These are phyloP conservation scores for Potentilla sterilis DNA, from an alignment of 306 rosid species.

Conservation along the genomic window DNA sequence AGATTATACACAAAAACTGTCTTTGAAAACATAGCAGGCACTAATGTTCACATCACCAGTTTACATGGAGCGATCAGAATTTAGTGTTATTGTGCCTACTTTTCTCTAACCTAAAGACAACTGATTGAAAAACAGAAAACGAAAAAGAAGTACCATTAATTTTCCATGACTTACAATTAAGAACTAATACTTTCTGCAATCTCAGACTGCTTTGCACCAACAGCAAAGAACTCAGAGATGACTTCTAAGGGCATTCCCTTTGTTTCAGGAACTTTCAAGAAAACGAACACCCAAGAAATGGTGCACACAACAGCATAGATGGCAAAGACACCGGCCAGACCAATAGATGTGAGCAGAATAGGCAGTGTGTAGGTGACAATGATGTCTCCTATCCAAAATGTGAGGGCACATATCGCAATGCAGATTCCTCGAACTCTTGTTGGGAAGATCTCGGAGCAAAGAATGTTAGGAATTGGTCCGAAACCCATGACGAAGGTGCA, in stretches of 20 bases:
- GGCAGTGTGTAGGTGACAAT: constrained; percentile 41
- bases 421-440: constrained; percentile 44
- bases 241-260: constrained; percentile 48
- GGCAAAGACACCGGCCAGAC: constrained; percentile 38
- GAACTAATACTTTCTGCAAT: constrained; percentile 14
- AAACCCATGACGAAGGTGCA: constrained; percentile 45
- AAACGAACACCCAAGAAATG: constrained; percentile 40
- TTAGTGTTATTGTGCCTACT: constrained; percentile 11
- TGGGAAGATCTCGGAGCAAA: constrained; percentile 44
- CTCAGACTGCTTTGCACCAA: constrained; percentile 36
- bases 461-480: constrained; percentile 47
- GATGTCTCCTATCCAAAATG: constrained; percentile 45
- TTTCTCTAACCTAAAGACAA: background rate
- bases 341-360: constrained; percentile 36
- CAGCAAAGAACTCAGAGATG: constrained; percentile 41
- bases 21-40: constrained; percentile 4
- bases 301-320: constrained; percentile 36
- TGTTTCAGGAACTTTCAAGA: constrained; percentile 42
- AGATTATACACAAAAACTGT: constrained; percentile 11
- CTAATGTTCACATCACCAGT: background rate
- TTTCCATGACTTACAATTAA: background rate
- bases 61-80: background rate
- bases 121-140: background rate
- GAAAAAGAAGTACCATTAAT: background rate
- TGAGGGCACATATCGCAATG: constrained; percentile 44